Percentiles rank a stretch among this genome's conserved stretches.
phyloP scores from a whole-genome alignment of 192 early-diverging fungal genomes.

The Chytriomyces sp. region DNA sequence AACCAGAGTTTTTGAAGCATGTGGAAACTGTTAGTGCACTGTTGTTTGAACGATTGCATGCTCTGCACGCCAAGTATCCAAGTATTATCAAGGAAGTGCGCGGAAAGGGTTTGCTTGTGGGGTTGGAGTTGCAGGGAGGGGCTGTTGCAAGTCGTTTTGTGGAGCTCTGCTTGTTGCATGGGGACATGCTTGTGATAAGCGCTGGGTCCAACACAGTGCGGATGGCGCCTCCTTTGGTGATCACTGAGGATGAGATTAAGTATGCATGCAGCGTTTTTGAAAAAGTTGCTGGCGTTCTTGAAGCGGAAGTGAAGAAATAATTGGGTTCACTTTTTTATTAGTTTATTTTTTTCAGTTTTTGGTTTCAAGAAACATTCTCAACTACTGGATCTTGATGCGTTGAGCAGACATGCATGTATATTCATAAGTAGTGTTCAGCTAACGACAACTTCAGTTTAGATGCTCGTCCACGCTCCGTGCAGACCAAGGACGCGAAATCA shows the following conservation, averaged over 20 bases:
- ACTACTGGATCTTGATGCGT: too few relatives aligned
- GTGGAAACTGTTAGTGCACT: constrained; percentile 70
- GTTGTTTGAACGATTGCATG: constrained; percentile 51
- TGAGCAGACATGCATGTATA: too few relatives aligned
- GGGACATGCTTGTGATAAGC: constrained; percentile 80
- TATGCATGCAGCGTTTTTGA: constrained; percentile 75
- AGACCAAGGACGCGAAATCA: not conserved
- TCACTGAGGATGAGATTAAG: constrained; percentile 77
- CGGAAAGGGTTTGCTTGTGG: constrained; percentile 86
- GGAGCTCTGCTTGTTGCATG: constrained; percentile 77
- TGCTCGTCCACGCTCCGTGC: not conserved
- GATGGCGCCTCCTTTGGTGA: constrained; percentile 87
- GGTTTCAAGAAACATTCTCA: too few relatives aligned
- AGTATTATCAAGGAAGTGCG: constrained; percentile 75
- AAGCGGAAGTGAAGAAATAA: constrained; percentile 5
- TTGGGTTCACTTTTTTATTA: not conserved
- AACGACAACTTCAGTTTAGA: too few relatives aligned
- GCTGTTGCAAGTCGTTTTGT: constrained; percentile 61
- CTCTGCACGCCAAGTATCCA: constrained; percentile 51
- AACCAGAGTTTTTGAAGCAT: constrained; percentile 73
- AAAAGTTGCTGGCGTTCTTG: constrained; percentile 55
- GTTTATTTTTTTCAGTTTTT: too few relatives aligned
- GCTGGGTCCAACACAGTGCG: constrained; percentile 91
- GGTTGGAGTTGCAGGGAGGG: constrained; percentile 64
- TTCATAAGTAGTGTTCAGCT: too few relatives aligned